A percentile compares a stretch with the other conserved stretches of the same genome.
These are phyloP conservation scores for Thymus quinquecostatus DNA, from an alignment of 257 asterid species.

Conservation along the genomic window DNA sequence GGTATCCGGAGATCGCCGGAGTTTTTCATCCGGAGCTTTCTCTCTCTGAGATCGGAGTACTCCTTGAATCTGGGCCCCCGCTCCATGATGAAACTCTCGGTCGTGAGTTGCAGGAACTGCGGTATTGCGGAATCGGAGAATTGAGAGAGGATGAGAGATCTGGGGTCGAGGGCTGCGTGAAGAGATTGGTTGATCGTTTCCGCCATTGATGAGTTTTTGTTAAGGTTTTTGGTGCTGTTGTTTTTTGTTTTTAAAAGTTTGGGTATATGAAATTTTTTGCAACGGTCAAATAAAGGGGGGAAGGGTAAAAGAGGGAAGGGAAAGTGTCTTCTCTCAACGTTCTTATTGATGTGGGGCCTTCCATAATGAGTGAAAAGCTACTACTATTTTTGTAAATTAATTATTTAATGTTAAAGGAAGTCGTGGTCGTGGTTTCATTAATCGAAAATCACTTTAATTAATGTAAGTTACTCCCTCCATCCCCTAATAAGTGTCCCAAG, in stretches of 20 bases:
- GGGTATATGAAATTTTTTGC: conserved; percentile 44
- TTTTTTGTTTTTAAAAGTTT: conserved; percentile 33
- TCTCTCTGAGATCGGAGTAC: conserved; percentile 79
- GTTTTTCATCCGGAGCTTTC: conserved; percentile 48
- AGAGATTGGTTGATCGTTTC: conserved; percentile 45
- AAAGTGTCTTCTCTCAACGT: conserved; percentile 50
- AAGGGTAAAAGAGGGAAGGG: conserved; percentile 27
- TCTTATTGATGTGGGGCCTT: conserved; percentile 55
- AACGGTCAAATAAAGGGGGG: conserved; percentile 70
- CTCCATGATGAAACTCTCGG: conserved; percentile 53
- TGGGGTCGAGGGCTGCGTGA: conserved; percentile 61
- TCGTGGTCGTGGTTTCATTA: not conserved
- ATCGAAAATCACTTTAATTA: not conserved
- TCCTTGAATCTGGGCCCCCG: conserved; percentile 83
- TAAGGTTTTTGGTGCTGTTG: not conserved
- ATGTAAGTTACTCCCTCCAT: too few species aligned
- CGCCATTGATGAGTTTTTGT: conserved; percentile 47
- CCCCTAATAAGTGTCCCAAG: too few species aligned
- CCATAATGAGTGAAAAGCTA: not conserved
- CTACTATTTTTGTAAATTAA: not conserved
- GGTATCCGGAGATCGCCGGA: conserved; percentile 23
- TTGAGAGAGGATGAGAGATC: conserved; percentile 61
- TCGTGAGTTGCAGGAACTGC: conserved; percentile 56
- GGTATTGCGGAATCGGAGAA: conserved; percentile 57
- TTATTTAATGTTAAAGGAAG: conserved; percentile 3